phyloP scores from a whole-genome alignment of 768 basidiomycete genomes.

The Galerina sulciceps region DNA sequence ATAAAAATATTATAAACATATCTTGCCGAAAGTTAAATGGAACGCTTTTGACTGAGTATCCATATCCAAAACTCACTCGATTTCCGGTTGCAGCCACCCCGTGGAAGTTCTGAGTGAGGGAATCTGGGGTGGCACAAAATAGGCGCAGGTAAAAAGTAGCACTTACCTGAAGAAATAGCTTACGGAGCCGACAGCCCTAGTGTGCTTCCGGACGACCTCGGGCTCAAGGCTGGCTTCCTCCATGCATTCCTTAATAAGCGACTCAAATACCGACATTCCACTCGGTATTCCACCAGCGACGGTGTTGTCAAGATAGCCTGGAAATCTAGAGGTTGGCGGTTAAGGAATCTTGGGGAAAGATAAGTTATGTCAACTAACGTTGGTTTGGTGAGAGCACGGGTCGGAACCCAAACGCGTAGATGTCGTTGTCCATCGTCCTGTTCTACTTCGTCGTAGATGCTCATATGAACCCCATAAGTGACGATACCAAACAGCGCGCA shows the following conservation, averaged over 20 bases:
- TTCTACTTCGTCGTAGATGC: conserved; percentile 56
- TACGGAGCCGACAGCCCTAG: conserved; percentile 67
- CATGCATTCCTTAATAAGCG: conserved; percentile 87
- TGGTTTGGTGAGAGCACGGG: conserved; percentile 82
- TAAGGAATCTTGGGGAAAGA: background rate
- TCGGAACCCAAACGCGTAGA: conserved; percentile 85
- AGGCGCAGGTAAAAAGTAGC: background rate
- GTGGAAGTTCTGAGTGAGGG: conserved; percentile 47
- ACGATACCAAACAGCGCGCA: conserved; percentile 88
- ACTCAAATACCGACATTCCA: conserved; percentile 72
- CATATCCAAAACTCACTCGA: conserved; percentile 57
- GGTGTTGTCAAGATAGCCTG: conserved; percentile 86
- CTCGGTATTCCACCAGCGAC: conserved; percentile 92
- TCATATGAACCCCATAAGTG: conserved; percentile 94
- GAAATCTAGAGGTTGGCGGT: conserved; percentile 57
- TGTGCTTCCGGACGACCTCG: conserved; percentile 59
- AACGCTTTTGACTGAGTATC: background rate
- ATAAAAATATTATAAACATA: conserved; percentile 85
- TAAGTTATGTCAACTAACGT: conserved; percentile 58
- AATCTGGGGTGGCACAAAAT: background rate
- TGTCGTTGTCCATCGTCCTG: conserved; percentile 37
- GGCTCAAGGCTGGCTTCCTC: conserved; percentile 89
- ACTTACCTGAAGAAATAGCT: conserved; percentile 81
- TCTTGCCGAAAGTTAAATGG: conserved; percentile 39
- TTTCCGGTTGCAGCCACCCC: conserved; percentile 88